Base-by-base conservation (phyloP, 2,329 filamentous ascomycete genomes). In the Claviceps pusilla region DNA sequence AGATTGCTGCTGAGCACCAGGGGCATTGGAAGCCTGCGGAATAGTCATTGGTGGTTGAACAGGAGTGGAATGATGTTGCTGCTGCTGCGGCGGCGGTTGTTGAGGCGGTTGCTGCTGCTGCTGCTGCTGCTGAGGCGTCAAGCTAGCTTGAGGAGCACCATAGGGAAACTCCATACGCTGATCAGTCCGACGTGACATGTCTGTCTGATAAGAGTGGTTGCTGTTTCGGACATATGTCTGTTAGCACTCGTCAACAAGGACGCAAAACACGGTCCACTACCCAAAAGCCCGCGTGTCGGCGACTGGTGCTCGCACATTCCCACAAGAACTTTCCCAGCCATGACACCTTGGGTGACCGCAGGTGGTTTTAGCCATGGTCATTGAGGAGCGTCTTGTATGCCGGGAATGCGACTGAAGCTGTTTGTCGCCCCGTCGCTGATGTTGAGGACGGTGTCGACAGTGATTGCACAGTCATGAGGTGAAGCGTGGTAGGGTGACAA, bases 201-300 rank as follows among this genome's bases (percentile, higher is more conserved):
- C 75, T 60, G 70, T 65, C 65, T 74, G 75, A 61, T 78, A 78
- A 54, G 71, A 65, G 62, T 79, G 74, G 56, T 69, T 69, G 61
- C 69, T 71, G 56, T 62, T 56, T 59, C 19, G 56, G 57, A 55
- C 46, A 37, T 53, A 37, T 54, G 57, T 54, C 56, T 59, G 60
- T 69, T 60, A 68, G 67, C 61, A 60, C 48, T 48, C 11, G 14
- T 48, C 19, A 7, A 19, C 12, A 28, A 48, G 10, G 3, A 45
- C 19, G 33, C 51, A 33, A 12, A 33, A 10, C 12, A 31, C 33
- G 14, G 39, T 19, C 31, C 16, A 28, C 39, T 5, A 16, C n/a
- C 29, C 19, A 19, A 48, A 37, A 33, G 39, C 24, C 14, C 19
- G 35, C 51, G 48, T 41, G 28, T 42, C 28, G 51, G 16, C 35